Evolutionary conservation across 2,329 filamentous ascomycete species (phyloP), one percentile per base, ranked within the genome.

Genomic region (Stemphylium vesicarium): DNA sequence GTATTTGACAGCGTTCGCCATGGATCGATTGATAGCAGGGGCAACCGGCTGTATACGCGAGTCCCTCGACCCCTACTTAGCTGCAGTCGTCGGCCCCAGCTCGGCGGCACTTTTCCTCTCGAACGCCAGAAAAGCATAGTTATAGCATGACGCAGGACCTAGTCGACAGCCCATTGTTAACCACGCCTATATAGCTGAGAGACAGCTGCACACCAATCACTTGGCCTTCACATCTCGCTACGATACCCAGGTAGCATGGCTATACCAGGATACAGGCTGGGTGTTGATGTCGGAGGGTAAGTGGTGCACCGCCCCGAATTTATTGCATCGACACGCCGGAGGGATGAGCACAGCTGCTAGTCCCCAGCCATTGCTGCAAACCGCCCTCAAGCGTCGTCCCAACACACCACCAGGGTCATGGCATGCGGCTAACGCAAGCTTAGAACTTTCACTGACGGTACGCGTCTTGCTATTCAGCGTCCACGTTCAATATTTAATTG

Each of bases 381-480:
- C 35, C 36, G 18, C 15, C 16, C 24, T 37, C 39, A 15, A 22
- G 9, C 32, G 38, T n/a, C 36, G 29, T 16, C 39, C 41, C 24
- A 16, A 32, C 36, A 20, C 31, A 32, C 11, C 24, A 24, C 12
- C 42, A 41, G 10, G 3, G n/a, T 22, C 24, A 35, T 22, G 18
- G 15, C 20, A 39, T 40, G 35, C 36, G 20, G 41, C 63, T 68
- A 43, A 67, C 53, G 43, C 10, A 8, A 15, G n/a, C 15, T 10
- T 37, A 73, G 79, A 43, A 81, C 79, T 16, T 81, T 82, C 62
- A 82, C 79, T 15, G 79, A 82, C 53, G 74, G 51, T 54, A 45
- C 22, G 46, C 38, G 26, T 33, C 26, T 31, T 29, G n/a, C n/a
- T 29, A 31, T 32, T 26, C 31, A 40, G 29, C 18, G 5, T n/a